Base-by-base conservation (phyloP, 2,329 filamentous ascomycete species). In the Trichoderma hamatum region DNA sequence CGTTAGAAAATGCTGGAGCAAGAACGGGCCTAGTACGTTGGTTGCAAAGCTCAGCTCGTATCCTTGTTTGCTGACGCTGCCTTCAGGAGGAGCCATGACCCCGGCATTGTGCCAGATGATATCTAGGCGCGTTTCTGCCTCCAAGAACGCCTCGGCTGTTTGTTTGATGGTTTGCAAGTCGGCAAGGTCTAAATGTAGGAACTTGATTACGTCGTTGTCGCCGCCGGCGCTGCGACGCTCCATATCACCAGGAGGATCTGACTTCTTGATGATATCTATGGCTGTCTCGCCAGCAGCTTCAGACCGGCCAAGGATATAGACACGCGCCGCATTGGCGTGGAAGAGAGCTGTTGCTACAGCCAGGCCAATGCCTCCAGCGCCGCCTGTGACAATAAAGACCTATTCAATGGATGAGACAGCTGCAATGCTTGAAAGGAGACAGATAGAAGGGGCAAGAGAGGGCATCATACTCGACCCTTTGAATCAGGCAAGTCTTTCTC, bases 311-410 rank as follows among this genome's bases (percentile, higher is more conserved):
- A 84, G 84, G 39, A 87, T 73, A 72, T 87, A 88, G 28, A 88
- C 81, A 11, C 63, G 36, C 3, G 77, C 85, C 19, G 78, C 85
- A 65, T 86, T 84, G 19, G 80, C 81, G 4, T 77, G 74, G 73
- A 88, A 89, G 5, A 89, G 78, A 3, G 88, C 82, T 32, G 80
- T 80, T 43, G 77, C 78, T 2, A 88, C 78, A 69, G 86, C 84
- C 28, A 82, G 80, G 5, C 86, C 86, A 3, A 86, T 78, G 80
- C 77, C 77, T 0, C 73, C 72, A 55, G 76, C 76, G 52, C 73
- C 71, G n/a, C 76, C 77, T 0, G 77, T 88, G 5, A 88, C 80
- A 49, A 89, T 81, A 75, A 80, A 84, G 36, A 86, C 83, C 63
- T 66, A 9, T n/a, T 16, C 39, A 13, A 10, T n/a, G n/a, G 21